Evolutionary conservation across 768 basidiomycete genomes (phyloP).

Genomic region (Hebeloma cylindrosporum): DNA sequence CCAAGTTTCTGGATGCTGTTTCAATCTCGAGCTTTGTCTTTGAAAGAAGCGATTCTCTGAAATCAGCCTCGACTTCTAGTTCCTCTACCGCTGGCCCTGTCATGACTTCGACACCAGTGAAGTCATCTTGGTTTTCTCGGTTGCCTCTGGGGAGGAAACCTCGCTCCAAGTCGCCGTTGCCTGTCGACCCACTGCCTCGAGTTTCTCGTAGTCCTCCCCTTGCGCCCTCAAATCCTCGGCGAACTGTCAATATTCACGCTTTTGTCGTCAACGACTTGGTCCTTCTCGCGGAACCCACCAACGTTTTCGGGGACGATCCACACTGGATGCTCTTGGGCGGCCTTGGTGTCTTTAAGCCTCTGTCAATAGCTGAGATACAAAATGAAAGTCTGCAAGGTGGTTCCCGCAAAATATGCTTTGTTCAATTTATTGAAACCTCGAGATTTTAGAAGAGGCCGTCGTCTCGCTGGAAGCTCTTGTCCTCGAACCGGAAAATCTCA

Average conservation of each 20-base stretch:
- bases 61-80: slow-evolving; percentile 26
- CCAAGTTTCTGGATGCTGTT: slow-evolving; percentile 40
- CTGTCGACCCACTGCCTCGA: slow-evolving; percentile 1
- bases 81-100: slow-evolving; percentile 5
- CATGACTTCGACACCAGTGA: slow-evolving; percentile 18
- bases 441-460: slow-evolving; percentile 11
- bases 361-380: slow-evolving; percentile 35
- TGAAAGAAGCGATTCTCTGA: slow-evolving; percentile 41
- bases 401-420: too few species aligned
- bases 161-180: slow-evolving; percentile 16
- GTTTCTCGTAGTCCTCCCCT: neutral
- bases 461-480: slow-evolving; percentile 21
- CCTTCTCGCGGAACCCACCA: slow-evolving; percentile 48
- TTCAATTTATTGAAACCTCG: too few species aligned
- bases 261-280: slow-evolving; percentile 71
- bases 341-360: slow-evolving; percentile 48
- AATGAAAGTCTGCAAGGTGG: slow-evolving; percentile 18
- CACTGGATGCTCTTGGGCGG: slow-evolving; percentile 30
- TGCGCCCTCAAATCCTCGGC: slow-evolving; percentile 9
- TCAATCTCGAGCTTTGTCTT: slow-evolving; percentile 42
- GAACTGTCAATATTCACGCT: slow-evolving; percentile 28
- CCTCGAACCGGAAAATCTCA: slow-evolving; percentile 13
- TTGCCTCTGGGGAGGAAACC: slow-evolving; percentile 25
- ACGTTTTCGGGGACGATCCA: slow-evolving; percentile 18
- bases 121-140: slow-evolving; percentile 27